These are phyloP conservation scores for Diplocarpon rosae DNA, from an alignment of 2,329 filamentous ascomycete species.

Conservation along the genomic window DNA sequence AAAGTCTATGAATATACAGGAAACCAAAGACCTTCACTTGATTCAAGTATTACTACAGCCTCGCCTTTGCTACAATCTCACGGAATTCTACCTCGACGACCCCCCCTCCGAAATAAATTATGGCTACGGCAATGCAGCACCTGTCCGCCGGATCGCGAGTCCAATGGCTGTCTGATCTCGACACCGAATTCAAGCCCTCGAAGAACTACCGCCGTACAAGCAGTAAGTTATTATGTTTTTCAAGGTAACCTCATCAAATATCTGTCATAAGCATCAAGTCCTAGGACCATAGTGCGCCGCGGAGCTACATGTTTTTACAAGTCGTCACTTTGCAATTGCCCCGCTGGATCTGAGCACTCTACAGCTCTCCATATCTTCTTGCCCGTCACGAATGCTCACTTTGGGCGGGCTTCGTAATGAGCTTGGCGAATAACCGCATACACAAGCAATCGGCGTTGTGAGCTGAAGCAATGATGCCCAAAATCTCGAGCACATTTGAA, in stretches of 20 bases:
- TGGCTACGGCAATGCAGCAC: constrained; percentile 69
- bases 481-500: too few species aligned
- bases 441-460: too few species aligned
- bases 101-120: constrained; percentile 12
- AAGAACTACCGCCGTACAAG: constrained; percentile 92
- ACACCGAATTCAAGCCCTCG: constrained; percentile 76
- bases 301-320: too few species aligned
- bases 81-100: neutral
- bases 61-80: neutral
- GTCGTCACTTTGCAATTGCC: too few species aligned
- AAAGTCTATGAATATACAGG: neutral
- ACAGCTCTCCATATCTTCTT: too few species aligned
- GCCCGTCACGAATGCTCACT: too few species aligned
- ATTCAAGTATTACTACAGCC: neutral
- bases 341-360: too few species aligned
- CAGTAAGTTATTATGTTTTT: constrained; percentile 60
- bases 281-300: too few species aligned
- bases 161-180: constrained; percentile 34
- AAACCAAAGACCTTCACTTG: neutral
- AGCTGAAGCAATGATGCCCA: too few species aligned
- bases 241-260: constrained; percentile 31
- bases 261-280: too few species aligned
- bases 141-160: constrained; percentile 57
- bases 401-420: too few species aligned
- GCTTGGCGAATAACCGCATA: too few species aligned